A percentile compares a stretch with the other conserved stretches of the same genome.
Evolutionary conservation across 192 early-diverging fungal species (phyloP).

Genomic region (Martensiomyces pterosporus): DNA sequence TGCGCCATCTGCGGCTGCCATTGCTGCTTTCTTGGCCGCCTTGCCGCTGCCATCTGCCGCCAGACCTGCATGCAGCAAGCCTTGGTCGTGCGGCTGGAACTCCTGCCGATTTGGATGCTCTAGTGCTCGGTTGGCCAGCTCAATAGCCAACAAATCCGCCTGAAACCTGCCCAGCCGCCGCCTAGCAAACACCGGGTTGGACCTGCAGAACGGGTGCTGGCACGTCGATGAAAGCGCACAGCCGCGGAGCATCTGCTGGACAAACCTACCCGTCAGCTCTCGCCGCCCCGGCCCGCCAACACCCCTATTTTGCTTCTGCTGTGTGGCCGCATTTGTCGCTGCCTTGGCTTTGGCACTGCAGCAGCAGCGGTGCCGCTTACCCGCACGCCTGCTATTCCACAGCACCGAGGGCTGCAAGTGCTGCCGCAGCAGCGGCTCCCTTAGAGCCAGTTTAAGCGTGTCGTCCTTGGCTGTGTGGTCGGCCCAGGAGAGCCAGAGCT

Average conservation of each 20-base stretch:
- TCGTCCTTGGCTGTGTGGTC: conserved; percentile 9
- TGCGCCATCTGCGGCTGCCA: too few relatives aligned
- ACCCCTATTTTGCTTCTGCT: not conserved
- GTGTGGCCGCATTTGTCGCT: not conserved
- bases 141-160: not conserved
- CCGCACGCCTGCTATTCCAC: not conserved
- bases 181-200: not conserved
- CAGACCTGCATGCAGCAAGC: not conserved
- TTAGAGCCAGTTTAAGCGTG: conserved; percentile 9
- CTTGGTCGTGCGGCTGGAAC: not conserved
- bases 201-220: not conserved
- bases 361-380: too few relatives aligned
- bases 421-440: conserved; percentile 9
- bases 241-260: not conserved
- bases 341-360: not conserved
- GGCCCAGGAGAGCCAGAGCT: conserved; percentile 16
- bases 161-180: not conserved
- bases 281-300: too few relatives aligned
- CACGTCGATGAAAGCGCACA: not conserved
- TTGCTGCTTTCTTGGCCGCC: too few relatives aligned
- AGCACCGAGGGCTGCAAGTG: not conserved
- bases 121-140: not conserved
- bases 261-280: not conserved
- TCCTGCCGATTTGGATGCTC: not conserved
- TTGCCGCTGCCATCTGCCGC: not conserved